Conservation (phyloP, 2,329 filamentous ascomycete species). For the Colletotrichum sidae region DNA sequence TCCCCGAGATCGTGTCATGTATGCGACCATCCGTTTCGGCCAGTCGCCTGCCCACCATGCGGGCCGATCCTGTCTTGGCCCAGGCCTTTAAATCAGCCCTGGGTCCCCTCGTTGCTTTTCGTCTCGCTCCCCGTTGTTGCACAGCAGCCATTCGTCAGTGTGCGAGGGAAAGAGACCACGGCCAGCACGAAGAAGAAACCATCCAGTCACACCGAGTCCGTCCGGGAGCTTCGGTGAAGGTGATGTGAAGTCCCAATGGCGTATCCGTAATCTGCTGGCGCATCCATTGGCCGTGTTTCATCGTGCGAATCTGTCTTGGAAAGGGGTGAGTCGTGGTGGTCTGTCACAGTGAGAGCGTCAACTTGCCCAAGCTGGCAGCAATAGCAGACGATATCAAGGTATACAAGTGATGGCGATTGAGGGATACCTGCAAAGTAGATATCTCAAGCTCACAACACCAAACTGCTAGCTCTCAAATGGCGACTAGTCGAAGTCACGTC, state of each 20-base stretch:
- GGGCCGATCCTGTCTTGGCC: slow-evolving; percentile 36
- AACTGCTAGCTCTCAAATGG: too few relatives aligned
- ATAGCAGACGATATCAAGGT: too few relatives aligned
- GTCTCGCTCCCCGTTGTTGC: neutral
- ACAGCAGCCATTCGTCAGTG: slow-evolving; percentile 14
- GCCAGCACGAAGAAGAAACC: slow-evolving; percentile 17
- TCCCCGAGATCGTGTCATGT: slow-evolving; percentile 30
- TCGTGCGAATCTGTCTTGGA: neutral
- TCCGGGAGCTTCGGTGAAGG: slow-evolving; percentile 21
- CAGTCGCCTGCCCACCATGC: slow-evolving; percentile 12
- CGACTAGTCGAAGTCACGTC: too few relatives aligned
- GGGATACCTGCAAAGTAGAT: too few relatives aligned
- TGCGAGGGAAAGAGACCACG: neutral
- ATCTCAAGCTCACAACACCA: too few relatives aligned
- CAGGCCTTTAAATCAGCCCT: slow-evolving; percentile 9
- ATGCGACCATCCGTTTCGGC: slow-evolving; percentile 20
- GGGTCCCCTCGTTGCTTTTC: slow-evolving; percentile 14
- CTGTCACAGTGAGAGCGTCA: neutral
- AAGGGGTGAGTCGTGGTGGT: neutral
- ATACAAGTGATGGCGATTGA: too few relatives aligned
- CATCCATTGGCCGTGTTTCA: neutral
- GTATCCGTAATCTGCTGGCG: neutral
- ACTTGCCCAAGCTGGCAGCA: too few relatives aligned
- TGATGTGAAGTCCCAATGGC: neutral
- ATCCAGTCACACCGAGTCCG: slow-evolving; percentile 24